Conservation (phyloP, 441 rosid genomes). For the Euphorbia corollata region DNA sequence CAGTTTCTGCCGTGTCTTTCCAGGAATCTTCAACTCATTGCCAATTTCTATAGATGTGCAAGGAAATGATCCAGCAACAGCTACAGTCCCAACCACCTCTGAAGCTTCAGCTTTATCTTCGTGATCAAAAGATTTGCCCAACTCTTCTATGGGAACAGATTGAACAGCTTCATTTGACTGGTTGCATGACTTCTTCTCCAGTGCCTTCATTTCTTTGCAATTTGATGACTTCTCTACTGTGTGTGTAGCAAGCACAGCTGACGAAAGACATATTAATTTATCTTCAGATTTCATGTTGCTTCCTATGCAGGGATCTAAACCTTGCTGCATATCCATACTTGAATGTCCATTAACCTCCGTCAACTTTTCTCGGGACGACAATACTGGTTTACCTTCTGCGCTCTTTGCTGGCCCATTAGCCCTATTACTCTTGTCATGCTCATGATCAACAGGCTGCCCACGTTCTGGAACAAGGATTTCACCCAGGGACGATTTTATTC, state of each 20-base stretch:
- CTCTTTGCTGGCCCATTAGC: constrained; percentile 22
- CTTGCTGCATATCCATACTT: constrained; percentile 32
- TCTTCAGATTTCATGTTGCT: constrained; percentile 38
- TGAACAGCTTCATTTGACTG: constrained; percentile 21
- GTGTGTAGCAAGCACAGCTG: constrained; percentile 16
- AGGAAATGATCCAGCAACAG: constrained; percentile 29
- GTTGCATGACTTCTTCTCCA: constrained; percentile 27
- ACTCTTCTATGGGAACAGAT: constrained; percentile 22
- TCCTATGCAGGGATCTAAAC: constrained; percentile 34
- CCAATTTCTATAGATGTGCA: constrained; percentile 20
- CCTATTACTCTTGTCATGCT: constrained; percentile 23
- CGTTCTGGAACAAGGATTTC: constrained; percentile 27
- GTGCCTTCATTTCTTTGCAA: constrained; percentile 22
- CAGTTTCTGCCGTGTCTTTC: constrained; percentile 21
- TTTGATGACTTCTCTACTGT: constrained; percentile 26
- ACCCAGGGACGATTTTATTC: constrained; percentile 25
- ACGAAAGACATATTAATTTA: constrained; percentile 12
- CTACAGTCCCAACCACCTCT: constrained; percentile 26
- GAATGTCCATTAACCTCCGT: constrained; percentile 35
- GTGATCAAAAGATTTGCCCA: constrained; percentile 14
- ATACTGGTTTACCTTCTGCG: constrained; percentile 25
- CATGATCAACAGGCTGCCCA: constrained; percentile 27
- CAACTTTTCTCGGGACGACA: constrained; percentile 20
- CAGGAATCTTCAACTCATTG: constrained; percentile 23
- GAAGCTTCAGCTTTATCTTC: constrained; percentile 29